A percentile compares a stretch with the other conserved stretches of the same genome.
phyloP scores from a whole-genome alignment of 164 flowering plant genomes.

The Warburgia ugandensis region DNA sequence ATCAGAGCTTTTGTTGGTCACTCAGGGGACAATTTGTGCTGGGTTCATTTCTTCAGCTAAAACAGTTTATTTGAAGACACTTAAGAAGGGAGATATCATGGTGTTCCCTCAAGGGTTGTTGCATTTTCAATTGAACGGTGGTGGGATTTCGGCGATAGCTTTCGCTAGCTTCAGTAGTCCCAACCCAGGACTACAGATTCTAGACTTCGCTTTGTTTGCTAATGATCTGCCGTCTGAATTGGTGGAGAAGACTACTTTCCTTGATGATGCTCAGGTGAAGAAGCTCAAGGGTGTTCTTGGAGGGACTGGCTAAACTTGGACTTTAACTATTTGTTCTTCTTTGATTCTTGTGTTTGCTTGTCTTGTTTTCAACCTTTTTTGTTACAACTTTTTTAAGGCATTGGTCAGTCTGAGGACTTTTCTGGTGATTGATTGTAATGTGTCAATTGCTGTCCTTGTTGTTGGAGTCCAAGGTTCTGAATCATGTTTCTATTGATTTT shows the following conservation, averaged over 20 bases:
- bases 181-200: conserved; percentile 57
- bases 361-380: background rate
- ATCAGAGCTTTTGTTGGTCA: conserved; percentile 32
- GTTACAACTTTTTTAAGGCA: no score
- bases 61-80: conserved; percentile 31
- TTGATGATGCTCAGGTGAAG: conserved; percentile 47
- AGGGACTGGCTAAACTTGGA: conserved; percentile 34
- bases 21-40: conserved; percentile 36
- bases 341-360: background rate
- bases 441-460: no score
- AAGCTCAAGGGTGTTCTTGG: conserved; percentile 68
- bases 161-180: conserved; percentile 50
- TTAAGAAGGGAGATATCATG: conserved; percentile 47
- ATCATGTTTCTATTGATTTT: no score
- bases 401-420: no score
- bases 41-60: conserved; percentile 45
- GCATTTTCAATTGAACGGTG: conserved; percentile 54
- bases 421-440: no score
- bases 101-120: conserved; percentile 56
- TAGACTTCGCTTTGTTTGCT: conserved; percentile 37
- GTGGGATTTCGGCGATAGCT: conserved; percentile 25
- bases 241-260: conserved; percentile 43
- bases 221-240: conserved; percentile 47
- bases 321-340: background rate
- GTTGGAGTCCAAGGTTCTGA: no score